phyloP scores from a whole-genome alignment of 768 basidiomycete genomes.

The Antrodiella citrinella region DNA sequence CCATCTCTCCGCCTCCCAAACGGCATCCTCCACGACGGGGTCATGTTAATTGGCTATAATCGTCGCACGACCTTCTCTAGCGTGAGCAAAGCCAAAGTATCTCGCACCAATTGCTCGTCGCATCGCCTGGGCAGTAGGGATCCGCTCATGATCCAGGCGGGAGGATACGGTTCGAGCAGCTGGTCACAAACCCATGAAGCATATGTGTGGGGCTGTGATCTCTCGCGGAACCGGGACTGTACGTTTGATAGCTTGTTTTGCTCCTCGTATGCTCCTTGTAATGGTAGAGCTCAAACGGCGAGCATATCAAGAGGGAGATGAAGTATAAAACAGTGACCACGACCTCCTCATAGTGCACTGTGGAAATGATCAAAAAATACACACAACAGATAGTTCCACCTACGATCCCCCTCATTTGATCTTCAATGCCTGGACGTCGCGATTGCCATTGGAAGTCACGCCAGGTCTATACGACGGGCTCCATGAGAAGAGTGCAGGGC shows the following conservation, averaged over 20 bases:
- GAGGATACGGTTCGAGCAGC: constrained; percentile 14
- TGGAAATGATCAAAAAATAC: constrained; percentile 23
- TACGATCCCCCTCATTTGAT: no score
- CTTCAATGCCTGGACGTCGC: no score
- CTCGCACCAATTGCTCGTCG: constrained; percentile 14
- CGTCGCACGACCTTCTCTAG: constrained; percentile 30
- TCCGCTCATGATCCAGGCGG: constrained; percentile 12
- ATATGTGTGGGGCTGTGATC: constrained; percentile 33
- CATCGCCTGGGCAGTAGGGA: constrained; percentile 10
- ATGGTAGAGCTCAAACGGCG: constrained; percentile 20
- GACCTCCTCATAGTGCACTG: constrained; percentile 35
- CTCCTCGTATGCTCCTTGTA: no score
- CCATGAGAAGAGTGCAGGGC: no score
- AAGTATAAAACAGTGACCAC: constrained; percentile 36
- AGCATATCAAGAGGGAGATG: constrained; percentile 19
- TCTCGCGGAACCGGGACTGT: constrained; percentile 41
- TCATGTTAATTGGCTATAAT: constrained; percentile 30
- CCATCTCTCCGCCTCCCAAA: constrained; percentile 36
- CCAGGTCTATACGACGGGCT: no score
- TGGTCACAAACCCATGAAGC: constrained; percentile 28
- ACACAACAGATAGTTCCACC: no score
- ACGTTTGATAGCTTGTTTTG: constrained; percentile 34
- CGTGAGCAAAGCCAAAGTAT: constrained; percentile 16
- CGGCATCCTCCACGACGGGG: constrained; percentile 12
- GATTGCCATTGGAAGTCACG: no score